These are phyloP conservation scores for Fraxinus latifolia DNA, from an alignment of 305 asterid species.

Conservation along the genomic window DNA sequence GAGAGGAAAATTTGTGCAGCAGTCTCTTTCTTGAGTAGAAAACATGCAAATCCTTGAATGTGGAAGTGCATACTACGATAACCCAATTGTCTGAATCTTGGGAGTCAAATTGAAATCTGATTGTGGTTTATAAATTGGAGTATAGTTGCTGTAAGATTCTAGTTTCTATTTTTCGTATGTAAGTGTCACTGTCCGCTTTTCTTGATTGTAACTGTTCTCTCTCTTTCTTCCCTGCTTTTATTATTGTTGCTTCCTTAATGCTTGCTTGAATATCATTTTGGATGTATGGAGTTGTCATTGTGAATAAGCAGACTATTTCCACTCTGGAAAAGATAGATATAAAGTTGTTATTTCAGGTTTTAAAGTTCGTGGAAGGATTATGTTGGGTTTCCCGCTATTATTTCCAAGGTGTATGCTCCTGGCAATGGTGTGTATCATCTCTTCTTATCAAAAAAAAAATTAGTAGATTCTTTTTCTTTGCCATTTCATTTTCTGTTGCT, in stretches of 20 bases:
- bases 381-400: conserved; percentile 99
- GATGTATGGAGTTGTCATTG: not conserved
- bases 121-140: not conserved
- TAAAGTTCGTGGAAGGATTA: conserved; percentile 84
- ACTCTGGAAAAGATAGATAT: conserved; percentile 13
- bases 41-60: not conserved
- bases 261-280: not conserved
- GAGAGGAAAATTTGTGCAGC: not conserved
- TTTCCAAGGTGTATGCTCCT: conserved; percentile 98
- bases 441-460: not conserved
- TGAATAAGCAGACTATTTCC: conserved; percentile 3
- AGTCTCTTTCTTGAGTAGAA: not conserved
- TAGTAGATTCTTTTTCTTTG: conserved; percentile 6
- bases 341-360: conserved; percentile 49
- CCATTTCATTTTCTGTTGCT: conserved; percentile 14
- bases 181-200: not conserved
- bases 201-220: not conserved
- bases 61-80: not conserved
- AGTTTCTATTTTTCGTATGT: not conserved
- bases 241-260: not conserved
- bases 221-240: not conserved
- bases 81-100: not conserved
- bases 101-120: not conserved
- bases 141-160: not conserved
- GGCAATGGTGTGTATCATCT: conserved; percentile 76